Percentiles rank a stretch among this genome's conserved stretches.
These are phyloP conservation scores for Blastobotrys capitulatus DNA, from an alignment of 1,139 yeast genomes.

Conservation along the genomic window DNA sequence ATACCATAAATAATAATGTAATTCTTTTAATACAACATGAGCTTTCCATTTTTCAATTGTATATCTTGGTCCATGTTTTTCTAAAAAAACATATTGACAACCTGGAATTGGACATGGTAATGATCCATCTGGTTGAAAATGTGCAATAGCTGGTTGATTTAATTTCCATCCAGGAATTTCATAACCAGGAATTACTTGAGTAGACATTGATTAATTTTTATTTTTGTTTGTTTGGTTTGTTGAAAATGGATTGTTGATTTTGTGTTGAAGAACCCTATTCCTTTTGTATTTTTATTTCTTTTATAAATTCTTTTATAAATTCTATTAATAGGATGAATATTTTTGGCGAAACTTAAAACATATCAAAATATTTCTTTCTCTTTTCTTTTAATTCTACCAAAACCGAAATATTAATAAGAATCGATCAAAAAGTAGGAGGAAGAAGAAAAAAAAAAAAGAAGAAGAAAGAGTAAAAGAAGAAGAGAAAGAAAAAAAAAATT, in stretches of 20 bases:
- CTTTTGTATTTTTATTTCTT: neutral
- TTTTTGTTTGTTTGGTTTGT: too few relatives aligned
- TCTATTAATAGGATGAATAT: too few relatives aligned
- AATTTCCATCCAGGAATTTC: constrained; percentile 7
- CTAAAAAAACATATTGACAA: constrained; percentile 3
- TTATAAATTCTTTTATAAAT: neutral
- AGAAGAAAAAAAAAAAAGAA: neutral
- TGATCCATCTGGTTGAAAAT: neutral
- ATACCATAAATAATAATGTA: constrained; percentile 11
- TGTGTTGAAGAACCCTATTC: neutral
- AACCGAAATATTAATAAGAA: neutral
- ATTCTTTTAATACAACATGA: constrained; percentile 7
- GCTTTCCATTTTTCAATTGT: constrained; percentile 12
- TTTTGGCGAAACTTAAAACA: too few relatives aligned
- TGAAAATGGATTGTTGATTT: too few relatives aligned
- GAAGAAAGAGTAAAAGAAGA: too few relatives aligned
- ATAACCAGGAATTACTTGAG: neutral
- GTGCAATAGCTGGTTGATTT: neutral
- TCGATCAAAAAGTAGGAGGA: neutral
- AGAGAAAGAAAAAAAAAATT: too few relatives aligned
- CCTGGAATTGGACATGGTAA: constrained; percentile 10
- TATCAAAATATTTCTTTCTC: neutral
- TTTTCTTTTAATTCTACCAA: neutral
- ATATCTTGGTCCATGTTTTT: constrained; percentile 8
- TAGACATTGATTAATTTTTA: neutral